phyloP scores from a whole-genome alignment of 1,139 yeast genomes.

The Candida pseudoviswanathii region DNA sequence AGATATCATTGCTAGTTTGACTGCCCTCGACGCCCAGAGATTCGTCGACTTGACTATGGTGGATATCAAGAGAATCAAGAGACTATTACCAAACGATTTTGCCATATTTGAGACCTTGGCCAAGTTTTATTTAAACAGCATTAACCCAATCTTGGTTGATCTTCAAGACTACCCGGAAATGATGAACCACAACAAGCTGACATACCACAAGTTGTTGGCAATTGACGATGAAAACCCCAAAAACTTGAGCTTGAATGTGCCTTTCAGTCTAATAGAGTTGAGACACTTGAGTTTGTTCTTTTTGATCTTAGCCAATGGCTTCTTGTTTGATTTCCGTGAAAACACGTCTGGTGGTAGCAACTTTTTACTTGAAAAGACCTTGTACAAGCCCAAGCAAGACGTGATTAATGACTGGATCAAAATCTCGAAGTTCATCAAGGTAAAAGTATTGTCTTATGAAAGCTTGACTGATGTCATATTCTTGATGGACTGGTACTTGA shows the following conservation, averaged over 20 bases:
- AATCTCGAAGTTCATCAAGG: conserved; percentile 25
- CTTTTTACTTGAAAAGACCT: conserved; percentile 14
- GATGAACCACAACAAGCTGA: conserved; percentile 10
- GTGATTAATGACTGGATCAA: conserved; percentile 28
- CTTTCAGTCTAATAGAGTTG: conserved; percentile 16
- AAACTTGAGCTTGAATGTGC: conserved; percentile 12
- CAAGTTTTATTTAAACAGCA: conserved; percentile 18
- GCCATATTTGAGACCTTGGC: conserved; percentile 14
- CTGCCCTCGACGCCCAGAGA: conserved; percentile 14
- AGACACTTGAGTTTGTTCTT: conserved; percentile 21
- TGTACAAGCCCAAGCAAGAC: conserved; percentile 16
- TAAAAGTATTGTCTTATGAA: conserved; percentile 22
- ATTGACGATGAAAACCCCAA: conserved; percentile 17
- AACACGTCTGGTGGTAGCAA: conserved; percentile 2
- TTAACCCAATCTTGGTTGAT: conserved; percentile 20
- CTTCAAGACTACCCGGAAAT: conserved; percentile 19
- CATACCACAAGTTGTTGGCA: conserved; percentile 13
- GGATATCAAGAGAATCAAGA: conserved; percentile 21
- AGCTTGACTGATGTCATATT: conserved; percentile 28
- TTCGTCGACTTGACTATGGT: conserved; percentile 17
- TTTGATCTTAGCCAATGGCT: conserved; percentile 27
- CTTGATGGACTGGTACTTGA: conserved; percentile 34
- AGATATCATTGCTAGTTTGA: conserved; percentile 14
- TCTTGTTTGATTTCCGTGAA: conserved; percentile 18
- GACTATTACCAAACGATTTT: conserved; percentile 19